Evolutionary conservation across 2,329 filamentous ascomycete genomes (phyloP).

Genomic region (Cadophora malorum): DNA sequence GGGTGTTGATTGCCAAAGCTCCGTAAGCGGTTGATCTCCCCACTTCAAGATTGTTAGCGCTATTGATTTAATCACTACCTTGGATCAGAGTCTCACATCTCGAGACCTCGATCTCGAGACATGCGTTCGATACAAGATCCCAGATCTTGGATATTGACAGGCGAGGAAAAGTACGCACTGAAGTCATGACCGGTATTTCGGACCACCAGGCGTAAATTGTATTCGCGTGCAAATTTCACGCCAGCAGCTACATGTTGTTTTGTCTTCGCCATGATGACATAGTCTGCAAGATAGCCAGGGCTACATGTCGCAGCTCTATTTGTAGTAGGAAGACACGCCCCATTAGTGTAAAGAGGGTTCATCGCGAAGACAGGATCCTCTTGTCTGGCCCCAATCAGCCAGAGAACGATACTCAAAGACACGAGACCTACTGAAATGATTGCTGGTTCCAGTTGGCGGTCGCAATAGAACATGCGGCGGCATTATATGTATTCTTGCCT

Average conservation of each 20-base stretch:
- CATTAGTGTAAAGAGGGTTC: constrained; percentile 44
- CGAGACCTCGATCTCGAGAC: no score
- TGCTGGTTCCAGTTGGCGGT: constrained; percentile 43
- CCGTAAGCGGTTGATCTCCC: constrained; percentile 8
- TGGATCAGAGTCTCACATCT: no score
- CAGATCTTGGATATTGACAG: no score
- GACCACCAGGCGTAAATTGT: constrained; percentile 11
- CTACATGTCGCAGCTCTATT: constrained; percentile 15
- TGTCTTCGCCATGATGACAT: constrained; percentile 47
- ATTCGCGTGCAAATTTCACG: constrained; percentile 14
- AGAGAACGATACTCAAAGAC: not conserved
- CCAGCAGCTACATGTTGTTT: constrained; percentile 1
- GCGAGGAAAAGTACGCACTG: no score
- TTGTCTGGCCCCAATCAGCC: not conserved
- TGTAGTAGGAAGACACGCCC: constrained; percentile 21
- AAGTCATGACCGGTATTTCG: constrained; percentile 12
- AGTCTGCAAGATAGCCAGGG: constrained; percentile 8
- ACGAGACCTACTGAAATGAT: constrained; percentile 45
- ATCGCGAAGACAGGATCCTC: constrained; percentile 30
- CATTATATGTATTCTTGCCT: constrained; percentile 42
- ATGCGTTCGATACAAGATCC: no score
- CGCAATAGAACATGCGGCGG: constrained; percentile 44
- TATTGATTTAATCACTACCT: no score
- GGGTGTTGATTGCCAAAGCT: constrained; percentile 11
- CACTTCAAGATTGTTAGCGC: not conserved